Evolutionary conservation across 2,329 filamentous ascomycete species (phyloP), one percentile per base, ranked within the genome.

Genomic region (Cladobotryum mycophilum): DNA sequence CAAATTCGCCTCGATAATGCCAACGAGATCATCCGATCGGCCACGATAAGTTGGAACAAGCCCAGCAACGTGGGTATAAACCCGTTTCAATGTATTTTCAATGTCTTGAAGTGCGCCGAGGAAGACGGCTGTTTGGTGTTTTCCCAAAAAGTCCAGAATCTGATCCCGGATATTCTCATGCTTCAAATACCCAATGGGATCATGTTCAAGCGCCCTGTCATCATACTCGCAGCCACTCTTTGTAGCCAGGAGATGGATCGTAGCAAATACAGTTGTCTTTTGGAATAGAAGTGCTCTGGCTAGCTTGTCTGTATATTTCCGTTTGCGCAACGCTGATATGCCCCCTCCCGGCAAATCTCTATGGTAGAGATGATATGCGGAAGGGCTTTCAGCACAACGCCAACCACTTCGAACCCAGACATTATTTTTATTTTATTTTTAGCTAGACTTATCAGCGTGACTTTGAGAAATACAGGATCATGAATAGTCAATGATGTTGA

Each of bases 1-100:
- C 5, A 18, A 33, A 12, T 51, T 51, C 33, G 49, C 49, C 34
- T 51, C 40, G 41, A 51, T 48, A 4, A 51, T 51, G 3, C 45
- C 45, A 3, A 43, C 4, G 8, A 51, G 49, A 35, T 51, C 45
- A 8, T 48, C 17, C 12, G 49, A 22, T 13, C 45, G 35, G 22
- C 38, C 40, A 45, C 48, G 18, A 40, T 51, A 15, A 40, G 45
- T 34, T 12, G 45, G 49, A 12, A 51, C 41, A 4, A 51, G 30
- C 8, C 49, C 49, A 3, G 41, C 49, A 6, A 51, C 30, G 9
- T 51, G 45, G 12, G 15, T 40, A 8, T 45, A 38, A 1, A 48
- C 49, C 38, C 47, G 30, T 35, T 51, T 41, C 13, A 51, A 22
- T 11, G 35, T 48, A 5, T 3, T 3, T 5, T 51, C 33, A 13